Base-by-base conservation (phyloP, 164 flowering plant genomes). In the Brasenia schreberi region DNA sequence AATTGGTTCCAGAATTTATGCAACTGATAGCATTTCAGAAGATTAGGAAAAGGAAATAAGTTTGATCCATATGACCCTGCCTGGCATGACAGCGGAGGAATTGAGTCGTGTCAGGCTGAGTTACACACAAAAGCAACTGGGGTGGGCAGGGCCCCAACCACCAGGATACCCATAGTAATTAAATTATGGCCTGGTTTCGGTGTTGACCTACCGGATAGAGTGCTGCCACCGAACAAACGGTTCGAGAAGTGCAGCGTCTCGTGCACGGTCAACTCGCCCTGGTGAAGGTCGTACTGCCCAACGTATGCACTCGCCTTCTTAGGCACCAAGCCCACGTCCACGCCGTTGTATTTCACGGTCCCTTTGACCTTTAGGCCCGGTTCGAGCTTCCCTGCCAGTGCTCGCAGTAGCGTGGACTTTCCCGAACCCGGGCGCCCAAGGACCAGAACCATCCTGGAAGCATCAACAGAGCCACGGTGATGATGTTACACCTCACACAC, bases 381-480 rank as follows among this genome's bases (percentile, higher is more conserved):
- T 23, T 77, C 87, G 23, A 85, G 85, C 64, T 82, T 89, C 67
- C 96, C 92, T 0, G 92, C 81, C 18, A 89, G 81, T 69, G 87
- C 90, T 53, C 64, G 67, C 60, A 89, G 80, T 67, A 89, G 70
- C 10, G 92, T 80, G 16, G 96, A 83, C 77, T 84, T 89, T 0
- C 96, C 96, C 0, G 90, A 77, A 5, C 84, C 86, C 4, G 96
- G 96, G 62, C 89, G 92, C 45, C 96, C 96, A 65, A 89, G 72
- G 33, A 89, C 83, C 69, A 89, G 72, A 12, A 92, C 83, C 90
- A 89, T 84, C 84, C 96, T 89, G 64, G 16, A 23, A 23, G 27
- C 27, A 23, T 0, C 27, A 23, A 23, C 27, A 23, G 27, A 23
- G 27, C 27, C 27, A 23, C 27, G 2, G 27, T 23, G 27, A 23